A percentile compares a stretch with the other conserved stretches of the same genome.
Evolutionary conservation across 2,329 filamentous ascomycete genomes (phyloP).

Genomic region (Clarireedia hainanense): DNA sequence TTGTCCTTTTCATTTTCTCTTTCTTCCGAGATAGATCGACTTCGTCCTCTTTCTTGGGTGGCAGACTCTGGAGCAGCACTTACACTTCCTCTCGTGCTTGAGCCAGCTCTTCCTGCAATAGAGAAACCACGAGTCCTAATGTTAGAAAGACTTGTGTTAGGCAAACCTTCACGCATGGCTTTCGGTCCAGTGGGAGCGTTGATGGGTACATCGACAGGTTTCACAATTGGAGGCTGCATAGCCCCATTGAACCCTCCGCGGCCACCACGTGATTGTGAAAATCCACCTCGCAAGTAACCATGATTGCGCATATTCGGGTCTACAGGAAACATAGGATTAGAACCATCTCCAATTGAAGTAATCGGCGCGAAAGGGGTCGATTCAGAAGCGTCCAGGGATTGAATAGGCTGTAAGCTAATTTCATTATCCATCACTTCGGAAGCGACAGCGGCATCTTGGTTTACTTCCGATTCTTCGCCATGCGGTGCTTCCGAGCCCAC

Average conservation of each 20-base stretch:
- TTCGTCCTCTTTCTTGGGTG: constrained; percentile 20
- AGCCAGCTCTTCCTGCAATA: constrained; percentile 27
- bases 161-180: constrained; percentile 84
- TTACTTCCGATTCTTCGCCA: constrained; percentile 11
- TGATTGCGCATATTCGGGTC: constrained; percentile 2
- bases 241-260: constrained; percentile 33
- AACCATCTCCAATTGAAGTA: constrained; percentile 45
- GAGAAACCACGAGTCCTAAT: constrained; percentile 38
- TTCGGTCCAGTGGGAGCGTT: constrained; percentile 88
- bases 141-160: constrained; percentile 70
- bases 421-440: constrained; percentile 10
- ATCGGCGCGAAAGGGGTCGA: constrained; percentile 36
- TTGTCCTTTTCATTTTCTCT: constrained; percentile 21
- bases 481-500: constrained; percentile 8
- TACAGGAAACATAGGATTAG: constrained; percentile 15
- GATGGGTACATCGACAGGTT: constrained; percentile 40
- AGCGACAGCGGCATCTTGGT: constrained; percentile 10
- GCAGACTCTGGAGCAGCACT: constrained; percentile 22
- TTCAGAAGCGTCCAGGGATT: constrained; percentile 27
- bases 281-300: constrained; percentile 29
- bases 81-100: constrained; percentile 20
- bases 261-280: constrained; percentile 26
- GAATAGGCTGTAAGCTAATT: constrained; percentile 24
- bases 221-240: constrained; percentile 25
- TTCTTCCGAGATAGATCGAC: constrained; percentile 22